phyloP scores from a whole-genome alignment of 2,329 filamentous ascomycete genomes.

The Diaporthe nobilis region DNA sequence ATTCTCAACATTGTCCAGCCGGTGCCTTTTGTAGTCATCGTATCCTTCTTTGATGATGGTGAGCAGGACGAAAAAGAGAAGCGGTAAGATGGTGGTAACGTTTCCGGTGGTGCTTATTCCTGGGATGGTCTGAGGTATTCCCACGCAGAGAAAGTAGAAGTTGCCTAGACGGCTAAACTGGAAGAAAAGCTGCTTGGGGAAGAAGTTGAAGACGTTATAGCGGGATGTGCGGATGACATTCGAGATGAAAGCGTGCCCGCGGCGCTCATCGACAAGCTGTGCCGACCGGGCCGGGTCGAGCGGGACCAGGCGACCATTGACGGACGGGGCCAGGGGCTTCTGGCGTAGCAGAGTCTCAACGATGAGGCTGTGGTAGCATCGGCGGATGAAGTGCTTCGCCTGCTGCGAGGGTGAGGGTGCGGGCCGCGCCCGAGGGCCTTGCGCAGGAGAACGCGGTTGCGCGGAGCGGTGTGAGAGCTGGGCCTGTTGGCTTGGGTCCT shows the following conservation, averaged over 20 bases:
- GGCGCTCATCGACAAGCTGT: slow-evolving; percentile 64
- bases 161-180: slow-evolving; percentile 91
- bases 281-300: slow-evolving; percentile 42
- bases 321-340: slow-evolving; percentile 45
- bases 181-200: slow-evolving; percentile 87
- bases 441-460: background rate
- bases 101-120: slow-evolving; percentile 82
- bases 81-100: slow-evolving; percentile 80
- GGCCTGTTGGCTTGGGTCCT: slow-evolving; percentile 16
- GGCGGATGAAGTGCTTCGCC: slow-evolving; percentile 6
- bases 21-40: slow-evolving; percentile 85
- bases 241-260: slow-evolving; percentile 64
- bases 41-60: slow-evolving; percentile 90
- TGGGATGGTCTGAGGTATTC: slow-evolving; percentile 86
- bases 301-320: slow-evolving; percentile 48
- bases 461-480: slow-evolving; percentile 17
- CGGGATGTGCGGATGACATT: slow-evolving; percentile 84
- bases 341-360: slow-evolving; percentile 44
- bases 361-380: slow-evolving; percentile 34
- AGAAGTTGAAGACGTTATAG: slow-evolving; percentile 87
- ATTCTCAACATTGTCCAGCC: slow-evolving; percentile 87
- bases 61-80: slow-evolving; percentile 82
- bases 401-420: background rate
- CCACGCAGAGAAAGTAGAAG: slow-evolving; percentile 88
- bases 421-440: too few species aligned